A percentile compares a stretch with the other conserved stretches of the same genome.
Evolutionary conservation across 2,329 filamentous ascomycete genomes (phyloP).

Genomic region (Geosmithia flava): DNA sequence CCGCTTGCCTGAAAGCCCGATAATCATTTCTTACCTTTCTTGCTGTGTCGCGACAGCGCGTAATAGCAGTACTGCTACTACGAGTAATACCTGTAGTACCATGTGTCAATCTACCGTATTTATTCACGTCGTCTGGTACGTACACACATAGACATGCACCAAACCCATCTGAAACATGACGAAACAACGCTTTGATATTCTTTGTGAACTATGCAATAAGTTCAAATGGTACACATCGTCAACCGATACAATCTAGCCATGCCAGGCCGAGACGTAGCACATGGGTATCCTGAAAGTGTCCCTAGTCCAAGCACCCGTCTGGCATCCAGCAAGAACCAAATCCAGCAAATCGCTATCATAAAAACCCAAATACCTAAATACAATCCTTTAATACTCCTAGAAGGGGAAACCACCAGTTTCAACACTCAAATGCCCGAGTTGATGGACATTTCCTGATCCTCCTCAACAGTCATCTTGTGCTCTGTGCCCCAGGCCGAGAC

Average conservation of each 20-base stretch:
- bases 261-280: neutral
- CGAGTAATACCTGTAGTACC: too few relatives aligned
- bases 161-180: neutral
- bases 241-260: neutral
- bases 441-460: conserved; percentile 57
- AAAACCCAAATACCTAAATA: neutral
- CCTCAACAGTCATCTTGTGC: conserved; percentile 47
- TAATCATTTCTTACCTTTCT: too few relatives aligned
- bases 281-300: neutral
- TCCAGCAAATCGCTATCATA: neutral
- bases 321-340: neutral
- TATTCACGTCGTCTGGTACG: neutral
- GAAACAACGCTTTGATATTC: neutral
- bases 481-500: conserved; percentile 49
- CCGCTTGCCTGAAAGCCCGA: too few relatives aligned
- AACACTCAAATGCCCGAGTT: neutral
- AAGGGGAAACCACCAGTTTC: neutral
- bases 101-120: too few relatives aligned
- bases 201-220: neutral
- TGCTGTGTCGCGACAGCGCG: too few relatives aligned
- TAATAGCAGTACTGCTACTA: too few relatives aligned
- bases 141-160: neutral
- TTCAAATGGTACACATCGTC: neutral
- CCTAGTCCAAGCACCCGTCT: neutral
- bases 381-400: neutral